Conservation (phyloP, 2,329 filamentous ascomycete species). For the Xylariaceae sp. region DNA sequence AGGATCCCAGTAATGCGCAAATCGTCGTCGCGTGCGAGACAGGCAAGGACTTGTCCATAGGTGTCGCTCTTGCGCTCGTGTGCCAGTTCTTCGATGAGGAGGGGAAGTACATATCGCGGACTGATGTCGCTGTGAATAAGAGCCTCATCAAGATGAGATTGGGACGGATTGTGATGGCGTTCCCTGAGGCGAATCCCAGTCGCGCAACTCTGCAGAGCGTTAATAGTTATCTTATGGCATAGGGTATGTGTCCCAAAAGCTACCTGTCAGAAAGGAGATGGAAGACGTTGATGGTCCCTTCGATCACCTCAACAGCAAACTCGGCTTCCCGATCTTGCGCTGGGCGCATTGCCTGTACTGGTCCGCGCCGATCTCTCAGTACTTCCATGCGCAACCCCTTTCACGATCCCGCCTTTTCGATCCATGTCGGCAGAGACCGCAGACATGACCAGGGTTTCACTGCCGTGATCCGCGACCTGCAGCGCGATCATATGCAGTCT, state of each 20-base stretch:
- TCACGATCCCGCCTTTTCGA: no score
- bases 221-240: slow-evolving; percentile 77
- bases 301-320: no score
- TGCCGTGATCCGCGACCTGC: no score
- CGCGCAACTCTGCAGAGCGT: slow-evolving; percentile 83
- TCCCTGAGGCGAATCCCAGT: slow-evolving; percentile 76
- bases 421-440: no score
- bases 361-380: no score
- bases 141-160: slow-evolving; percentile 69
- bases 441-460: no score
- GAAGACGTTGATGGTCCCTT: background rate
- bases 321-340: no score
- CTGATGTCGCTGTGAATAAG: slow-evolving; percentile 55
- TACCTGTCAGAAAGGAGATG: background rate
- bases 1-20: background rate
- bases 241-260: background rate
- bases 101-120: slow-evolving; percentile 38
- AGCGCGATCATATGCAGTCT: no score
- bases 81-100: slow-evolving; percentile 67
- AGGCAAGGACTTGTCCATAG: slow-evolving; percentile 76
- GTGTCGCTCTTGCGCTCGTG: slow-evolving; percentile 67
- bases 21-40: slow-evolving; percentile 66
- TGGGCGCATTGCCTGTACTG: no score
- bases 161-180: slow-evolving; percentile 74
- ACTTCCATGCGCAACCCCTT: no score